These are phyloP conservation scores for Dimargaris xerosporica DNA, from an alignment of 192 early-diverging fungal genomes.

Conservation along the genomic window DNA sequence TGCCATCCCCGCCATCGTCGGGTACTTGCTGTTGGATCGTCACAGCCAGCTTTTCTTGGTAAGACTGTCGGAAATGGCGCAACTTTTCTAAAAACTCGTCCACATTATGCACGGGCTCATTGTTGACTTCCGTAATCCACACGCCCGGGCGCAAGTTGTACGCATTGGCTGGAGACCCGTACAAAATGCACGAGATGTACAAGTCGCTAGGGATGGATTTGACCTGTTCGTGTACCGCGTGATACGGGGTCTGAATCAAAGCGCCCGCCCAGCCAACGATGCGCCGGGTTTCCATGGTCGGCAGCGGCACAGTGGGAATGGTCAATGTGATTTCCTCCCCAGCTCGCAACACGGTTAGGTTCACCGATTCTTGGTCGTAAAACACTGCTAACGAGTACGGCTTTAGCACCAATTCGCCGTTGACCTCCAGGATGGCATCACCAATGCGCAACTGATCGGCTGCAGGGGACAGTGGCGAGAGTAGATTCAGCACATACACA, in stretches of 20 bases:
- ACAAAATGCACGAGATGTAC: constrained; percentile 37
- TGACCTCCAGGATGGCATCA: constrained; percentile 19
- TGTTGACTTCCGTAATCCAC: constrained; percentile 62
- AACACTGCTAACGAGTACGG: constrained; percentile 19
- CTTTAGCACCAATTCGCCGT: constrained; percentile 10
- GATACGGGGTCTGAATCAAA: constrained; percentile 20
- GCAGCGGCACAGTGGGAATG: constrained; percentile 15
- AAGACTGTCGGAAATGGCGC: constrained; percentile 21
- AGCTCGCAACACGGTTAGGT: constrained; percentile 18
- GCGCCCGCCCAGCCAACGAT: constrained; percentile 20
- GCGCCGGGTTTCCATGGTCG: constrained; percentile 13
- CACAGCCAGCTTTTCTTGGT: background rate
- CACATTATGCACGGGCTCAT: constrained; percentile 34
- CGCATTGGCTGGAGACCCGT: constrained; percentile 40
- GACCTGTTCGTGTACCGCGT: constrained; percentile 14
- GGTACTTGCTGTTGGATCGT: background rate
- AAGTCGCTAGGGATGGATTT: constrained; percentile 14
- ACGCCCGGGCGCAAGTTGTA: constrained; percentile 50
- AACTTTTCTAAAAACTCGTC: constrained; percentile 42
- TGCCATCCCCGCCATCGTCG: background rate
- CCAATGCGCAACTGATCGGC: constrained; percentile 15
- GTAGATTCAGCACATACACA: constrained; percentile 13
- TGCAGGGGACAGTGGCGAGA: constrained; percentile 8
- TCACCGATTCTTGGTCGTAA: constrained; percentile 11
- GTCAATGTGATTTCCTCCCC: constrained; percentile 14